Evolutionary conservation across 345 rosid genomes (phyloP).

Genomic region (Hibiscus trionum): DNA sequence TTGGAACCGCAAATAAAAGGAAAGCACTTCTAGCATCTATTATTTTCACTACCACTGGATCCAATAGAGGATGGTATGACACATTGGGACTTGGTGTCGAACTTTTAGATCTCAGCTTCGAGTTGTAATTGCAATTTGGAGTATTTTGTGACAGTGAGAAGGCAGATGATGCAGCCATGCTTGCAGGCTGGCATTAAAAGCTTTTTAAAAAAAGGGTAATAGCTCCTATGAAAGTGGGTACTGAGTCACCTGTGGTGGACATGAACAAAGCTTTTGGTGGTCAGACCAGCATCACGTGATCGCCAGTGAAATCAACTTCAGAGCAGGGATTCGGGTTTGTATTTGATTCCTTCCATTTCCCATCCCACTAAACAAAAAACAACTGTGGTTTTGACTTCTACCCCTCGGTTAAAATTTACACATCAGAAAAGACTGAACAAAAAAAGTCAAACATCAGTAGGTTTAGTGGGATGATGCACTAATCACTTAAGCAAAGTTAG

Average conservation of each 20-base stretch:
- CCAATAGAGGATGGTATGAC: too few relatives aligned
- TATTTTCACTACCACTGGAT: too few relatives aligned
- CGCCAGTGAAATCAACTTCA: not conserved
- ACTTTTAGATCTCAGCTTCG: not conserved
- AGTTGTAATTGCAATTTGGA: not conserved
- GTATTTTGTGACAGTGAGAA: not conserved
- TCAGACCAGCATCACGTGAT: slow-evolving; percentile 4
- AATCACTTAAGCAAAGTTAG: too few relatives aligned
- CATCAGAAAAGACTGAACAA: too few relatives aligned
- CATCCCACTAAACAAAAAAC: not conserved
- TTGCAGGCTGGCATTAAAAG: not conserved
- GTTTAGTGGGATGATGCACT: too few relatives aligned
- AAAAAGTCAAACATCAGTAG: too few relatives aligned
- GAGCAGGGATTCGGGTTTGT: not conserved
- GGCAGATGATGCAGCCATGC: too few relatives aligned
- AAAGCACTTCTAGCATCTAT: too few relatives aligned
- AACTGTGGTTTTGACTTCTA: too few relatives aligned
- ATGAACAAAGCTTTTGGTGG: not conserved
- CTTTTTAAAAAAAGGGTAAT: not conserved
- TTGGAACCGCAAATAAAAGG: too few relatives aligned
- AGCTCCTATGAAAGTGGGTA: not conserved
- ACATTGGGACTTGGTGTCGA: not conserved
- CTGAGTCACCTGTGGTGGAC: not conserved
- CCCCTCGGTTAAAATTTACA: not conserved
- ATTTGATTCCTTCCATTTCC: not conserved